Evolutionary conservation across 2,329 filamentous ascomycete species (phyloP).

Genomic region (Trichoderma breve): DNA sequence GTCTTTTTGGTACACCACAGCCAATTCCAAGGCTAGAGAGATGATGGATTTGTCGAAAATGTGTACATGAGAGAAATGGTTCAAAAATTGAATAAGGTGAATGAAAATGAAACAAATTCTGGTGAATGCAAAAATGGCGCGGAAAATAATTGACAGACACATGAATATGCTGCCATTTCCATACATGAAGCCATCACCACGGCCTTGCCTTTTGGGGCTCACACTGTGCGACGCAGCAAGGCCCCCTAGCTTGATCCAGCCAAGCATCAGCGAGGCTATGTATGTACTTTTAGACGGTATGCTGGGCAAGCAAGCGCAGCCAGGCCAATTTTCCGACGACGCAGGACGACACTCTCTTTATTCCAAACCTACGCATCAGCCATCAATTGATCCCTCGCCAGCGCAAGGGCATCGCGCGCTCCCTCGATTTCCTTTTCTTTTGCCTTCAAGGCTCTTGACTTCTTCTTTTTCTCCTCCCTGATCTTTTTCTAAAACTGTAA

Average conservation of each 20-base stretch:
- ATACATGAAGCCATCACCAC: constrained; percentile 3
- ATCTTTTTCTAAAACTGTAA: not conserved
- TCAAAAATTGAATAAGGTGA: not conserved
- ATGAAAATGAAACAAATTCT: not conserved
- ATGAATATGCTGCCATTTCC: not conserved
- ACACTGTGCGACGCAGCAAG: constrained; percentile 16
- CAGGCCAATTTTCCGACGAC: constrained; percentile 14
- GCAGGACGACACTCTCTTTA: constrained; percentile 4
- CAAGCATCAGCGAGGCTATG: not conserved
- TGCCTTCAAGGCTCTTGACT: not conserved
- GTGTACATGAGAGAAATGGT: not conserved
- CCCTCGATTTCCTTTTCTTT: not conserved
- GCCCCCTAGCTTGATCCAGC: constrained; percentile 1
- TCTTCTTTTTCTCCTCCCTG: not conserved
- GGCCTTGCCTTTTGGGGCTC: not conserved
- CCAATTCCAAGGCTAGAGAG: not conserved
- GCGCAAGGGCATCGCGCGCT: constrained; percentile 5
- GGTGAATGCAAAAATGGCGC: not conserved
- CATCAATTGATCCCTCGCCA: constrained; percentile 5
- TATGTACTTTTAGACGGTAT: not conserved
- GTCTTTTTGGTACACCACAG: not conserved
- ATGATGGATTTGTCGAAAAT: not conserved
- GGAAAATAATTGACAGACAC: not conserved
- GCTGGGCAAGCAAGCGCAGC: not conserved
- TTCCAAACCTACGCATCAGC: not conserved